These are phyloP conservation scores for Nematocida parisii DNA, from an alignment of 371 early-diverging fungal genomes.

Conservation along the genomic window DNA sequence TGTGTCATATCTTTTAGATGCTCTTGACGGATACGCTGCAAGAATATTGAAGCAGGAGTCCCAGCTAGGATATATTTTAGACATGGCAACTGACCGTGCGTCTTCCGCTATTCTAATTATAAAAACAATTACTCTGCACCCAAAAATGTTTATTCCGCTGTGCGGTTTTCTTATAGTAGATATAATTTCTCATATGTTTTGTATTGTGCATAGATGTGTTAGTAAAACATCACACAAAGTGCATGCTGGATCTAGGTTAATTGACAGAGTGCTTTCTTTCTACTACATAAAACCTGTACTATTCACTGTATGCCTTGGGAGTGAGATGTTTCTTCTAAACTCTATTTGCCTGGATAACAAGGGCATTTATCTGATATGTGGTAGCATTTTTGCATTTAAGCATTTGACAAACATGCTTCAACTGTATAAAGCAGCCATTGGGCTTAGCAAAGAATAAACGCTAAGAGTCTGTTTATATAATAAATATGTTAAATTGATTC, in stretches of 20 bases:
- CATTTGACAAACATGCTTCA: slow-evolving; percentile 40
- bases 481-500: not conserved
- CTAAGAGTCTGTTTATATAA: not conserved
- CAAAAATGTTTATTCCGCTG: not conserved
- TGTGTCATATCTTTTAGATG: slow-evolving; percentile 82
- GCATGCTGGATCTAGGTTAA: not conserved
- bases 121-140: not conserved
- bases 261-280: slow-evolving; percentile 26
- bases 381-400: slow-evolving; percentile 17
- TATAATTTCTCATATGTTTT: slow-evolving; percentile 33
- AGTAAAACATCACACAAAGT: slow-evolving; percentile 35
- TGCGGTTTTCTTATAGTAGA: slow-evolving; percentile 19
- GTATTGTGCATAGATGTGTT: not conserved
- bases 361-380: not conserved
- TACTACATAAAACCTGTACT: slow-evolving; percentile 27
- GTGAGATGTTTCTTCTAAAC: slow-evolving; percentile 34
- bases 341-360: not conserved
- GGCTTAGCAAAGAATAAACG: slow-evolving; percentile 14
- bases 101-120: slow-evolving; percentile 49
- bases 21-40: slow-evolving; percentile 86
- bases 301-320: slow-evolving; percentile 3
- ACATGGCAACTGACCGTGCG: slow-evolving; percentile 64
- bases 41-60: slow-evolving; percentile 80
- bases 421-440: slow-evolving; percentile 3
- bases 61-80: slow-evolving; percentile 57